phyloP scores from a whole-genome alignment of 2,329 filamentous ascomycete species.

The Chaetomium globosum region DNA sequence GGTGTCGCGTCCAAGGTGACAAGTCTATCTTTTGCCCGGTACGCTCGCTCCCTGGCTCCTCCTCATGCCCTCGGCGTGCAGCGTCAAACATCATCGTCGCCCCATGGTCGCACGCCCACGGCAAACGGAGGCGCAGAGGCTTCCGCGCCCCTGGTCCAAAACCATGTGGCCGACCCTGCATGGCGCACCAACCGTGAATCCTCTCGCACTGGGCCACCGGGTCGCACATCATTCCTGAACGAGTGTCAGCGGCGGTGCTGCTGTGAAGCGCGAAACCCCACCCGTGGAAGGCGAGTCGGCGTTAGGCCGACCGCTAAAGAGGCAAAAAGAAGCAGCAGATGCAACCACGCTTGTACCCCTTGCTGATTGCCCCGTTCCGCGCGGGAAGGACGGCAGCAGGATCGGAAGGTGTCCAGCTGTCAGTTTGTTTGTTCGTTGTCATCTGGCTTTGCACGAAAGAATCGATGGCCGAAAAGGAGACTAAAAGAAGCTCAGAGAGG shows the following conservation, averaged over 20 bases:
- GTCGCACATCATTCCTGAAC: neutral
- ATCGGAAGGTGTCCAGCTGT: constrained; percentile 7
- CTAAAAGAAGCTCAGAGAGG: no score
- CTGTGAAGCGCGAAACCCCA: neutral
- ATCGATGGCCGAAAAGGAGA: neutral
- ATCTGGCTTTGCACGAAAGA: neutral
- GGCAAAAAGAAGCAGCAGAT: constrained; percentile 20
- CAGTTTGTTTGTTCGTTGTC: neutral
- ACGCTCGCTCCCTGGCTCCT: neutral
- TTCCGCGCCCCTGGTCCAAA: constrained; percentile 25
- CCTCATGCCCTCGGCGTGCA: constrained; percentile 3
- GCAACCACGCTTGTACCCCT: constrained; percentile 13
- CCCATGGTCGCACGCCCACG: neutral
- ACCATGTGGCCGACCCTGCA: constrained; percentile 36
- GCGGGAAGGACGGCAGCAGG: constrained; percentile 13
- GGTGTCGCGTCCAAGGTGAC: neutral
- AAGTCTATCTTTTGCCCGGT: neutral
- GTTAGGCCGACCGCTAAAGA: constrained; percentile 24
- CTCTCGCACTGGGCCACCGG: neutral
- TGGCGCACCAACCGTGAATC: constrained; percentile 12
- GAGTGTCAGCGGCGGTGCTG: neutral
- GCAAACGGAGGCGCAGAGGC: constrained; percentile 15
- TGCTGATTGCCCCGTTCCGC: constrained; percentile 8
- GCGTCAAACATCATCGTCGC: neutral
- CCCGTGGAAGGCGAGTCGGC: constrained; percentile 2